Evolutionary conservation across 2,329 filamentous ascomycete species (phyloP), one percentile per base, ranked within the genome.

Genomic region (Lasiodiplodia hormozganensis): DNA sequence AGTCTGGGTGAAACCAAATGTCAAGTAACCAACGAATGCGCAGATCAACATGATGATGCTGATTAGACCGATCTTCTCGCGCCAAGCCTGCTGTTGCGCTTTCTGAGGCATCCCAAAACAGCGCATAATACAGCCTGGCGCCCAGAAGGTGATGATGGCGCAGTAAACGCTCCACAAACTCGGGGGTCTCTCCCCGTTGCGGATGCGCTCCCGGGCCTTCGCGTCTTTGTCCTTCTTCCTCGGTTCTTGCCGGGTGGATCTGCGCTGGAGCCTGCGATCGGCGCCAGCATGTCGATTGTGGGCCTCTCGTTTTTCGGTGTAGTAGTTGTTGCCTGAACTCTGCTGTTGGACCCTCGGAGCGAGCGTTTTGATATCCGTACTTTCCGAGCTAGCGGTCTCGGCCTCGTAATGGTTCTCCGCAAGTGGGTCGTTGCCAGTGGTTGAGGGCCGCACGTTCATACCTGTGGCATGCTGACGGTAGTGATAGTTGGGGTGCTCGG

Each of bases 101-200:
- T 92, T 96, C 56, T 92, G 87, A 8, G 89, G 89, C 85, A 92
- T 96, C 49, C 94, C 94, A 75, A 94, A 96, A 80, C 93, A 97
- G 72, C 87, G 88, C 67, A 99, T 84, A 34, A 97, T 81, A 70
- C 95, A 92, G 77, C 94, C 90, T 0, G 96, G 96, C 69, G 89
- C 92, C 94, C 96, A 98, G 76, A 98, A 97, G 0, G 96, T 99
- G 72, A 99, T 83, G 71, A 97, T 88, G 58, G 92, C 91, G 80
- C 96, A 99, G 83, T 99, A 99, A 4, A 96, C 90, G 75, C 94
- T 96, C 96, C 96, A 99, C 47, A 96, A 80, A 76, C 92, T 97
- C 0, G 93, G 94, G 2, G 95, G 93, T 2, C 89, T 88, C 62
- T 93, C 85, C 68, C 89, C 83, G 68, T 91, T 87, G 70, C 86